phyloP scores from a whole-genome alignment of 495 filamentous ascomycete genomes.

The Cairneyella variabilis region DNA sequence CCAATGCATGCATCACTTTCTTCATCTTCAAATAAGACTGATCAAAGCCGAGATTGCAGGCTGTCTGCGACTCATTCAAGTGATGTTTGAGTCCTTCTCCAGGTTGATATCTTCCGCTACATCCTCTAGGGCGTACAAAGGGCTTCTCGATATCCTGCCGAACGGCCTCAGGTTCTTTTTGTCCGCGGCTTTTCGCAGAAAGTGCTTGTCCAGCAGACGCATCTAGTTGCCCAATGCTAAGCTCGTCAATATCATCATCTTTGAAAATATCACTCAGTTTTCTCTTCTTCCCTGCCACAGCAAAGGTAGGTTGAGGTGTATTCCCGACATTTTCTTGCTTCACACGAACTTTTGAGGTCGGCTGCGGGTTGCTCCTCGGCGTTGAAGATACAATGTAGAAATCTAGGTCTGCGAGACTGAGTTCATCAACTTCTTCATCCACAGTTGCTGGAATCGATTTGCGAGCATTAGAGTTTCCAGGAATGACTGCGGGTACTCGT shows the following conservation, averaged over 20 bases:
- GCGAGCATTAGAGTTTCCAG: constrained; percentile 1
- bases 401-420: constrained; percentile 26
- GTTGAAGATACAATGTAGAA: constrained; percentile 23
- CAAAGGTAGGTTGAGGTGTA: background rate
- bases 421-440: constrained; percentile 32
- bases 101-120: too few relatives aligned
- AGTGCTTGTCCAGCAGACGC: too few relatives aligned
- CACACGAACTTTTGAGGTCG: background rate
- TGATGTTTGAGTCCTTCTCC: background rate
- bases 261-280: constrained; percentile 6
- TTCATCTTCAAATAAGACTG: too few relatives aligned
- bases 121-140: too few relatives aligned
- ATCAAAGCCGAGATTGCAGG: constrained; percentile 15
- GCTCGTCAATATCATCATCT: constrained; percentile 16
- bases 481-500: too few relatives aligned
- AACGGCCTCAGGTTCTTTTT: too few relatives aligned
- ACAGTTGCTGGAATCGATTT: constrained; percentile 5
- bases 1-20: too few relatives aligned
- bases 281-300: constrained; percentile 13
- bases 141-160: too few relatives aligned
- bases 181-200: too few relatives aligned
- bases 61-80: background rate
- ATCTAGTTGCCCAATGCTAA: background rate
- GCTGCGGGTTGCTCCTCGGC: background rate
- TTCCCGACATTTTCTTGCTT: constrained; percentile 10